These are phyloP conservation scores for Aspergillus fijiensis DNA, from an alignment of 2,329 filamentous ascomycete species.

Conservation along the genomic window DNA sequence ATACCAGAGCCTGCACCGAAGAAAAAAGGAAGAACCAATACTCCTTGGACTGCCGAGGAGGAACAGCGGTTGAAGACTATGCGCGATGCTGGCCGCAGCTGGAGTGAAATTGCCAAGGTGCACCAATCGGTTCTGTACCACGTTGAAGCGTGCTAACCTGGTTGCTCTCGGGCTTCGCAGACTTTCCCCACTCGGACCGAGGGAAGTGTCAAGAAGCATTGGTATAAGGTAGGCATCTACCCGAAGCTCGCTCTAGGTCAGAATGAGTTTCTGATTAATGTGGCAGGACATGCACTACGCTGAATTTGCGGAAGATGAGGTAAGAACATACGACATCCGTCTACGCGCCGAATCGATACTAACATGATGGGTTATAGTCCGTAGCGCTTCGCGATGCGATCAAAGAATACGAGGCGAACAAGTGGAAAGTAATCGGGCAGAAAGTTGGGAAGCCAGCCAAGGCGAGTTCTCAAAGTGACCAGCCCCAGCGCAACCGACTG, in stretches of 20 bases:
- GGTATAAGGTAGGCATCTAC: constrained; percentile 76
- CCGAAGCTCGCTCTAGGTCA: neutral
- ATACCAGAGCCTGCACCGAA: constrained; percentile 36
- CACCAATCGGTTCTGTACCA: constrained; percentile 22
- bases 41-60: constrained; percentile 93
- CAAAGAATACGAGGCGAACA: constrained; percentile 97
- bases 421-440: constrained; percentile 95
- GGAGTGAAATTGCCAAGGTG: constrained; percentile 98
- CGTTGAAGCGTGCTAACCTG: neutral
- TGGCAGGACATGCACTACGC: constrained; percentile 96
- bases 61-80: constrained; percentile 90
- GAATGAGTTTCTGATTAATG: constrained; percentile 10
- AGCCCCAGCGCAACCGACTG: constrained; percentile 22
- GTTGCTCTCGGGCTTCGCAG: constrained; percentile 45
- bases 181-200: constrained; percentile 92
- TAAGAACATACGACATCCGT: constrained; percentile 42
- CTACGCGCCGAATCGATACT: neutral
- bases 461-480: constrained; percentile 47
- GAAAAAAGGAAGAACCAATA: constrained; percentile 98
- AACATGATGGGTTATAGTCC: constrained; percentile 28
- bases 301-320: constrained; percentile 96
- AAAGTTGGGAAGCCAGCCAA: constrained; percentile 98
- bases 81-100: constrained; percentile 88
- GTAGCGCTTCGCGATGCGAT: constrained; percentile 77
- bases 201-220: constrained; percentile 98